A percentile compares a stretch with the other conserved stretches of the same genome.
Conservation (phyloP, 192 early-diverging fungal genomes). For the Rhizoclosmatium sp. region DNA sequence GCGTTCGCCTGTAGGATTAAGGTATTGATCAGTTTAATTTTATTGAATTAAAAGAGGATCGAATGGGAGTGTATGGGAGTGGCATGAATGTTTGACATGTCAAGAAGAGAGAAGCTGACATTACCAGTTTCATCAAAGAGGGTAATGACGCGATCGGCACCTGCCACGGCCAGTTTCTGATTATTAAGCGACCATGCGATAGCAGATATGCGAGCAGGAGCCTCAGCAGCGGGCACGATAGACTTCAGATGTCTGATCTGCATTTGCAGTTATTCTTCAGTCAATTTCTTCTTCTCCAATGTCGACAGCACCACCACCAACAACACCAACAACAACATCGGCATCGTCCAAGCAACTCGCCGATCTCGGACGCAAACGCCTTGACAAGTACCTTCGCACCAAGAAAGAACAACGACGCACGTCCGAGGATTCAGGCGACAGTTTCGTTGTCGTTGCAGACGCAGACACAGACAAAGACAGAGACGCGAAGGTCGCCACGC, state of each 20-base stretch:
- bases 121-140: conserved; percentile 68
- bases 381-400: conserved; percentile 5
- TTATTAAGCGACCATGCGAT: conserved; percentile 68
- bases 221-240: conserved; percentile 51
- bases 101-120: neutral
- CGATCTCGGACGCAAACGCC: conserved; percentile 13
- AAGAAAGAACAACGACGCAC: neutral
- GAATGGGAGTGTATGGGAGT: neutral
- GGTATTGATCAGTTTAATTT: conserved; percentile 2
- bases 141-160: conserved; percentile 60
- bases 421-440: conserved; percentile 3
- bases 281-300: neutral
- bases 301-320: neutral
- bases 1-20: conserved; percentile 51
- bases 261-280: conserved; percentile 25
- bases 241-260: conserved; percentile 63
- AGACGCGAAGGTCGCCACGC: neutral
- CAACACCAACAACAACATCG: neutral
- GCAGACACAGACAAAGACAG: neutral
- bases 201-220: conserved; percentile 50
- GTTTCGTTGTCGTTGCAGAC: no score
- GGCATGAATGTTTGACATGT: neutral
- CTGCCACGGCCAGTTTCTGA: conserved; percentile 67
- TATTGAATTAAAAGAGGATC: neutral
- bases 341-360: neutral